phyloP scores from a whole-genome alignment of 192 early-diverging fungal species.

The Coemansia javaensis region DNA sequence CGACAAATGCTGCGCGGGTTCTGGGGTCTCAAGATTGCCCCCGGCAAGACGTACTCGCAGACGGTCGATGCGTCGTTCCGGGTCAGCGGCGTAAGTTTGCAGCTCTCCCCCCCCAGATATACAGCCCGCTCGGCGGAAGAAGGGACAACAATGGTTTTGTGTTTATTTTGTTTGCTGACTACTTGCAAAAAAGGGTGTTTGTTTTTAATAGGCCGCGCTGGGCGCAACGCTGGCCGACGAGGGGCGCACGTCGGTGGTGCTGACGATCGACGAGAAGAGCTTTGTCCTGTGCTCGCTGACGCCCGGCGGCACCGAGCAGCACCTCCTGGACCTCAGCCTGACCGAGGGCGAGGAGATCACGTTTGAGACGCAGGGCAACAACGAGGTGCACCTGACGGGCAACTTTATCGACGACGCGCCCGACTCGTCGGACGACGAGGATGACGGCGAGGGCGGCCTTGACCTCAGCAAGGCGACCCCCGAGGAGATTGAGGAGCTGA shows the following conservation, averaged over 20 bases:
- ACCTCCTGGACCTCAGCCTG: slow-evolving; percentile 61
- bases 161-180: not conserved
- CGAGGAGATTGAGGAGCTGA: slow-evolving; percentile 33
- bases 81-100: slow-evolving; percentile 62
- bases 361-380: slow-evolving; percentile 64
- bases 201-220: slow-evolving; percentile 64
- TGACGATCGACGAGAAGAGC: slow-evolving; percentile 65
- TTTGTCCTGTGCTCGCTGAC: slow-evolving; percentile 81
- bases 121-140: not conserved
- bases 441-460: slow-evolving; percentile 31
- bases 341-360: slow-evolving; percentile 80
- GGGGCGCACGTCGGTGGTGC: slow-evolving; percentile 61
- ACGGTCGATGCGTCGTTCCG: slow-evolving; percentile 74
- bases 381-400: slow-evolving; percentile 44
- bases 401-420: slow-evolving; percentile 48
- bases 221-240: slow-evolving; percentile 47
- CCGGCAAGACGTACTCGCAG: slow-evolving; percentile 73
- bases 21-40: slow-evolving; percentile 66
- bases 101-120: no score
- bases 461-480: slow-evolving; percentile 18
- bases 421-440: slow-evolving; percentile 46
- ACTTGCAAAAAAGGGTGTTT: not conserved
- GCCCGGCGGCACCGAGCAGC: slow-evolving; percentile 73
- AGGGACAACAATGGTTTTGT: not conserved
- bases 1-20: slow-evolving; percentile 53